phyloP scores from a whole-genome alignment of 2,329 filamentous ascomycete genomes.

The Penicillium sumatraense region DNA sequence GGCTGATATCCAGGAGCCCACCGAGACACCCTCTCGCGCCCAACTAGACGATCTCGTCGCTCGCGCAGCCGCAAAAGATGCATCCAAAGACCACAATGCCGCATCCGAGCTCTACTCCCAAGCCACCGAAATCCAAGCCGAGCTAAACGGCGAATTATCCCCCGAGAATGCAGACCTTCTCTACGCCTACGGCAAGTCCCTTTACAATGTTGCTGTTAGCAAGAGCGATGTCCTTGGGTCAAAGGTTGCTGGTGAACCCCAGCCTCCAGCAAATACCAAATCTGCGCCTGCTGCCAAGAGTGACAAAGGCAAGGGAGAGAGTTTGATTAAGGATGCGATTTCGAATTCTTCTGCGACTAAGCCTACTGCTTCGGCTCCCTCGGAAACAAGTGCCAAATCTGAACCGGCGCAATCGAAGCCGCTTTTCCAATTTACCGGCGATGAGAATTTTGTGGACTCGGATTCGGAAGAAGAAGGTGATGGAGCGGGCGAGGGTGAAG shows the following conservation, averaged over 20 bases:
- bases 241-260: slow-evolving; percentile 66
- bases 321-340: slow-evolving; percentile 33
- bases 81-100: slow-evolving; percentile 83
- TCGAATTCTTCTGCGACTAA: too few species aligned
- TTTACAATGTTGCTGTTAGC: slow-evolving; percentile 91
- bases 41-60: slow-evolving; percentile 78
- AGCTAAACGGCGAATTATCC: slow-evolving; percentile 89
- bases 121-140: slow-evolving; percentile 86
- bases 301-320: too few species aligned
- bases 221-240: slow-evolving; percentile 94
- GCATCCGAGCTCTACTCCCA: slow-evolving; percentile 87
- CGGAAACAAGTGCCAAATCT: slow-evolving; percentile 19
- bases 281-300: too few species aligned
- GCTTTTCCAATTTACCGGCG: slow-evolving; percentile 89
- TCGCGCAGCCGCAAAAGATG: slow-evolving; percentile 82
- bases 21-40: slow-evolving; percentile 52
- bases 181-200: slow-evolving; percentile 88
- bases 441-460: slow-evolving; percentile 88
- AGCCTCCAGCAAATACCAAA: too few species aligned
- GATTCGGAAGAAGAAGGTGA: slow-evolving; percentile 60
- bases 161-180: slow-evolving; percentile 91
- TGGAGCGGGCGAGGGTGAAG: slow-evolving; percentile 42
- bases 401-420: slow-evolving; percentile 54
- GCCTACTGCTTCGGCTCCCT: too few species aligned
- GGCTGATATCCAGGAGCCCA: slow-evolving; percentile 28